Evolutionary conservation across 2,329 filamentous ascomycete genomes (phyloP).

Genomic region (Lanzia echinophila): DNA sequence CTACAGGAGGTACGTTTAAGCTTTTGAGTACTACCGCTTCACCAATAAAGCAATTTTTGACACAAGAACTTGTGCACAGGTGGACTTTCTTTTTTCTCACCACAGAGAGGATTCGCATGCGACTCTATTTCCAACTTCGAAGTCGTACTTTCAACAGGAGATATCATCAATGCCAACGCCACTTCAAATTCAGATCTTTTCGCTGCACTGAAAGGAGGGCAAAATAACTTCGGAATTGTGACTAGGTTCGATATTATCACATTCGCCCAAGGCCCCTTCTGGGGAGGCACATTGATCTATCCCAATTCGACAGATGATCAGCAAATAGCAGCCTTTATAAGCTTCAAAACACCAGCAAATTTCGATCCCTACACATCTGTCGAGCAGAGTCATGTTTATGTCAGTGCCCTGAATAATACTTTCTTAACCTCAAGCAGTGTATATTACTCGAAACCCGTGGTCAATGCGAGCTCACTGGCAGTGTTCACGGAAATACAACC

Average conservation of each 20-base stretch:
- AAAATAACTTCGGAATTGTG: not conserved
- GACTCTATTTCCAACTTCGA: not conserved
- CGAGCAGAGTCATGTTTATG: not conserved
- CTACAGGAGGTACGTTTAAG: too few species aligned
- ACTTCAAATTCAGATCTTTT: not conserved
- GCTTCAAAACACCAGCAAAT: not conserved
- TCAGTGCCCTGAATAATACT: not conserved
- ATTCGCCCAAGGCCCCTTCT: not conserved
- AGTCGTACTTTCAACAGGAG: not conserved
- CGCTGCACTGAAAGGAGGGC: not conserved
- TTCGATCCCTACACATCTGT: not conserved
- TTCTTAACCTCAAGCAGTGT: not conserved
- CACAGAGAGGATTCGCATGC: not conserved
- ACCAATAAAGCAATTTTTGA: too few species aligned
- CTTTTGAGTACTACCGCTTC: too few species aligned
- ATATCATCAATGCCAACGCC: not conserved
- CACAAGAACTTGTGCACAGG: too few species aligned
- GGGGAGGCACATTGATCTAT: not conserved
- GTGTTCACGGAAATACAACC: not conserved
- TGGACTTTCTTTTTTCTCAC: not conserved
- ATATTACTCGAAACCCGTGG: not conserved
- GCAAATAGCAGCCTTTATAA: not conserved
- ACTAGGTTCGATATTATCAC: not conserved
- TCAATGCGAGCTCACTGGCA: not conserved
- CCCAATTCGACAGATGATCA: not conserved